Base-by-base conservation (phyloP, 768 basidiomycete genomes). In the Boletus subparvulus region DNA sequence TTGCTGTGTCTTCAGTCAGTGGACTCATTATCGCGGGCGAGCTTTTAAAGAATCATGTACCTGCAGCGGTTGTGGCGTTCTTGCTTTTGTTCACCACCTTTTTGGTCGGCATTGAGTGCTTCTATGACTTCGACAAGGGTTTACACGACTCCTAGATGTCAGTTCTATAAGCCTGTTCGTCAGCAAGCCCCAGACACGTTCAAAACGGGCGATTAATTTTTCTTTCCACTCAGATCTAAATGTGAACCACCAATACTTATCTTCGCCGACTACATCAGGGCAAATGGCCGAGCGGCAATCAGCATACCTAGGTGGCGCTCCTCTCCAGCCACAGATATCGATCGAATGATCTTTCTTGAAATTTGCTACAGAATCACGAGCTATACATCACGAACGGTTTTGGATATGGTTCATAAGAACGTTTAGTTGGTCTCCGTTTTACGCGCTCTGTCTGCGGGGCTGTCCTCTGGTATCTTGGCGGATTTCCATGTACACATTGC, bases 101-200 rank as follows among this genome's bases (percentile, higher is more conserved):
- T 65, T 79, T 75, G 13, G 80, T 93, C 28, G 92, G 92, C 21
- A 67, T 92, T 19, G 83, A 86, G 50, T 94, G 92, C 69, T 89
- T 90, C 76, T 69, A 78, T 30, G 91, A 93, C 75, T 94, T 94
- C 65, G 86, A 89, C 71, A 83, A 83, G 68, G 92, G 92, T n/a
- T 75, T 94, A 19, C 76, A 79, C 52, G 72, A 80, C 16, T 86
- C 90, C 47, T 92, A 94, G 77, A 78, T 81, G 91, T 93, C 73
- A 80, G 88, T 78, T 67, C 12, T 71, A 73, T 64, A 63, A 62
- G 55, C 69, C 65, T 61, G 68, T 76, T 44, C 62, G 65, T 59
- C 66, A 62, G 53, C 62, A 64, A 59, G 54, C 48, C 46, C 21
- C 39, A 58, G 57, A 61, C 4, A 35, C 37, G 21, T 63, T 73